Conservation (phyloP, 805 yeast species). For the Yamadazyma ubonensis region DNA sequence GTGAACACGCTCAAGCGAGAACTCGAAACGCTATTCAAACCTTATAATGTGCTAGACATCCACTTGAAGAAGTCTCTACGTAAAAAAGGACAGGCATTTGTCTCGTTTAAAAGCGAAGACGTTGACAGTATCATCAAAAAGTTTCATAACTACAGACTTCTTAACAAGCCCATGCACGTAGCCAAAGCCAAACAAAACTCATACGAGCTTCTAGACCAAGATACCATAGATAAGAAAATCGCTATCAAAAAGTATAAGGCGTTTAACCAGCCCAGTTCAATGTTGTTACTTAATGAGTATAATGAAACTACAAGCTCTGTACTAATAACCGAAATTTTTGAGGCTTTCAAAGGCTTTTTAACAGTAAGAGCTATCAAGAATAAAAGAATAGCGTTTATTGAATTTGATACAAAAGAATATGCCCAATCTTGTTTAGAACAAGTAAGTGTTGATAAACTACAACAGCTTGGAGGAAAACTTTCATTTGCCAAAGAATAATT, state of each 20-base stretch:
- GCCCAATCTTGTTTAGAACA: conserved; percentile 41
- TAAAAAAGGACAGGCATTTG: conserved; percentile 81
- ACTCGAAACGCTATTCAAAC: conserved; percentile 41
- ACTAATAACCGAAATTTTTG: conserved; percentile 39
- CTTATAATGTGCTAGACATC: conserved; percentile 37
- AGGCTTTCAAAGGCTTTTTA: conserved; percentile 54
- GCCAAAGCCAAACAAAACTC: conserved; percentile 10
- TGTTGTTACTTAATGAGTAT: conserved; percentile 10
- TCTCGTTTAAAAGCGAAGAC: conserved; percentile 54
- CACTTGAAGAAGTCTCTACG: conserved; percentile 58
- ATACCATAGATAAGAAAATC: conserved; percentile 21
- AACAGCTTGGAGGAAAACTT: conserved; percentile 6
- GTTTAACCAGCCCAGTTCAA: conserved; percentile 10
- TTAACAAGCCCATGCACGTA: conserved; percentile 26
- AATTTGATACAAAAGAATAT: conserved; percentile 56
- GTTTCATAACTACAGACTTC: conserved; percentile 41
- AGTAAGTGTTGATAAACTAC: background rate
- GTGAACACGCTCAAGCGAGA: conserved; percentile 46
- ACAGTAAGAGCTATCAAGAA: conserved; percentile 66
- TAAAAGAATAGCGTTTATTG: conserved; percentile 76
- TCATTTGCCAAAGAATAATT: conserved; percentile 10
- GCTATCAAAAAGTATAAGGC: conserved; percentile 16
- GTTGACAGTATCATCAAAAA: conserved; percentile 39
- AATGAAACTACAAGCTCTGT: background rate
- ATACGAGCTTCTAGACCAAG: conserved; percentile 18